Evolutionary conservation across 2,329 filamentous ascomycete genomes (phyloP), one percentile per base, ranked within the genome.

Genomic region (Pseudodiploospora longispora): DNA sequence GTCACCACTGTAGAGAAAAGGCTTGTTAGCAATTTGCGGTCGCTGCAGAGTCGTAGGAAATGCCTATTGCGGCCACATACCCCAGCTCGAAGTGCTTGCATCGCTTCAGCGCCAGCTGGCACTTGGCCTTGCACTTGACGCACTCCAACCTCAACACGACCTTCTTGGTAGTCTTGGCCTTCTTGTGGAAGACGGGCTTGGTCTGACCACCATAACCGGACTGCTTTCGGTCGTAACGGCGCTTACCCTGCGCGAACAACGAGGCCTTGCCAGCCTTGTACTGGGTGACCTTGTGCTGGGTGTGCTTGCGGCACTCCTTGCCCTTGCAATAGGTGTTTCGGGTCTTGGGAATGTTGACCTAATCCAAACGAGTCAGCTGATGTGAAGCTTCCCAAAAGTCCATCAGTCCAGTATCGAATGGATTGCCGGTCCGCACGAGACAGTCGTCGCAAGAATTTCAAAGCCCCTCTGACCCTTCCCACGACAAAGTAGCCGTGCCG

Each of bases 21-120:
- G 50, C 48, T 46, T 40, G 63, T 78, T 67, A 78, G 71, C 54
- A 48, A 9, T n/a, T 29, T 8, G 10, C 40, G 27, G 37, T 40
- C 27, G 19, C 7, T 38, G 6, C 36, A 38, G 8, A 7, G 10
- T 5, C 36, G 10, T 28, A 4, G 12, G 3, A 28, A n/a, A 10
- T 28, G 12, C 38, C 27, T 9, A 9, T 36, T 27, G 6, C n/a
- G 19, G 27, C 28, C 47, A 82, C 87, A 56, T 89, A 95, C 87
- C 89, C 93, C 67, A 98, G 79, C 80, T 98, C 93, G 76, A 98
- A 98, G 83, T 98, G 93, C 87, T 98, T 98, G 89, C 93, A 98
- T 70, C 93, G 88, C 87, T 98, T 98, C 74, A 98, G 80, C 61
- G 93, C 82, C 67, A 98, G 81, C 80, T 98, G 89, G 73, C 83